Conservation (phyloP, 352 stramenopile species). For the Phytophthora quininea region DNA sequence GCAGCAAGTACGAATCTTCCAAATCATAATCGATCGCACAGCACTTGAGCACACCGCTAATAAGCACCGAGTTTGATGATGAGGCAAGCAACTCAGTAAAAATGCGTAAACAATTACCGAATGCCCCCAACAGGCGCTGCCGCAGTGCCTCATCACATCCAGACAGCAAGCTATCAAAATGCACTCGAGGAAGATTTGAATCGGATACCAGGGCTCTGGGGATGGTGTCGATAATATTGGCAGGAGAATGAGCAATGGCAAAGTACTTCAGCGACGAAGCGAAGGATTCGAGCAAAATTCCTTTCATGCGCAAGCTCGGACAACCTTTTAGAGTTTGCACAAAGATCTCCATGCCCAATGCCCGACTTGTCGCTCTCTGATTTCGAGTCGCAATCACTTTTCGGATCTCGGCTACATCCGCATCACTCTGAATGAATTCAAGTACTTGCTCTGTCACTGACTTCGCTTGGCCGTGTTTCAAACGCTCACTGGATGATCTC, state of each 20-base stretch:
- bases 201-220: too few relatives aligned
- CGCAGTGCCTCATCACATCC: constrained; percentile 58
- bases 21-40: constrained; percentile 78
- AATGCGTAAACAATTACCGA: constrained; percentile 46
- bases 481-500: constrained; percentile 72
- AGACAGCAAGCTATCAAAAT: constrained; percentile 60
- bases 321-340: constrained; percentile 34
- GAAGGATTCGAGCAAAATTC: constrained; percentile 60
- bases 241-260: constrained; percentile 32
- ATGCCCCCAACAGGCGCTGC: constrained; percentile 54
- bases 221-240: constrained; percentile 19
- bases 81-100: constrained; percentile 40
- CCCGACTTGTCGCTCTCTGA: constrained; percentile 45
- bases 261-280: constrained; percentile 48
- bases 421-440: constrained; percentile 86
- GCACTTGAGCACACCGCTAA: constrained; percentile 56
- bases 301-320: constrained; percentile 32
- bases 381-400: constrained; percentile 56
- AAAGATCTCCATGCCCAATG: constrained; percentile 59
- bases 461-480: constrained; percentile 56
- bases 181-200: constrained; percentile 37
- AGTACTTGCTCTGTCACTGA: constrained; percentile 84
- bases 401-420: constrained; percentile 62
- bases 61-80: constrained; percentile 29
- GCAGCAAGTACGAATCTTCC: constrained; percentile 73